Base-by-base conservation (phyloP, 2,329 filamentous ascomycete species). In the Aschersonia sp. region DNA sequence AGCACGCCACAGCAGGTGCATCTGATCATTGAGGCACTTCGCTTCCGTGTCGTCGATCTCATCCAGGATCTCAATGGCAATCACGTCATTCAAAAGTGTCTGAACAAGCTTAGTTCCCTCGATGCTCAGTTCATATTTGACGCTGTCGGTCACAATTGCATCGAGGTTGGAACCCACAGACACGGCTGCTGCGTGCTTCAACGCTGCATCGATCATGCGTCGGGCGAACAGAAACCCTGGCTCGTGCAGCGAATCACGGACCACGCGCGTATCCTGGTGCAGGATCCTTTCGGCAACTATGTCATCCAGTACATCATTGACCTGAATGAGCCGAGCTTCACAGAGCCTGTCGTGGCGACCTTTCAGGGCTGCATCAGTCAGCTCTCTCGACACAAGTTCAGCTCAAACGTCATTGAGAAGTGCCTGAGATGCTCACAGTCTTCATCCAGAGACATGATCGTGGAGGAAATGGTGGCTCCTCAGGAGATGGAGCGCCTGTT, bases 241-340 rank as follows among this genome's bases (percentile, higher is more conserved):
- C 75, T 98, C 52, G 88, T 98, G 54, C 72, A 77, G 51, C 79
- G 86, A 60, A 97, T 98, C 64, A 96, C 89, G 1, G 74, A 81
- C 47, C 84, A 95, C 61, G 87, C 89, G n/a, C 85, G 87, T 55
- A 73, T 83, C 39, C 78, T 98, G 9, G 88, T 98, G 22, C 88
- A 96, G 63, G 92, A 98, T 63, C 90, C 92, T 0, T 98, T 96
- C 57, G 92, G 92, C 60, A 98, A 98, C 67, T 98, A 98, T 55
- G 92, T 98, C 46, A 85, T 98, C 46, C 92, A 98, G 68, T 98
- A 98, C 69, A 97, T 98, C 60, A 80, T 98, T 56, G 92, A 97
- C 61, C 76, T 97, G 47, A 88, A 88, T 55, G 88, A 98, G 60
- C 74, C 83, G 10, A 73, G 72, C 56, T 96, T 95, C 67, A 96